Percentiles rank a stretch among this genome's conserved stretches.
Conservation (phyloP, 306 rosid genomes). For the Trifolium dubium region DNA sequence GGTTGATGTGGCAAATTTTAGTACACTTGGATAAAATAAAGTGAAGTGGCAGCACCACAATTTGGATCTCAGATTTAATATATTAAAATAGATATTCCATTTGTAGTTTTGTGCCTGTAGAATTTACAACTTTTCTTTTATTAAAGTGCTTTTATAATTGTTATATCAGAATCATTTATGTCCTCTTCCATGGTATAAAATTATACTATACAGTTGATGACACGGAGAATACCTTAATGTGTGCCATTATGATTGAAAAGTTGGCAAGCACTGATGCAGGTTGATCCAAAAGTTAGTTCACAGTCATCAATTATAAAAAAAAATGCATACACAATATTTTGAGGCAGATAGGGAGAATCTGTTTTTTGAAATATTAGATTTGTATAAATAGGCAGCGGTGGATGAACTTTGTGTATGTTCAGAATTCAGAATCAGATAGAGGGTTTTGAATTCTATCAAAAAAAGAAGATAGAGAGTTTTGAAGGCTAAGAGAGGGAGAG, state of each 20-base stretch:
- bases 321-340: conserved; percentile 21
- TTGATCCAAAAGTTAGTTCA: conserved; percentile 18
- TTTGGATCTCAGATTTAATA: too few relatives aligned
- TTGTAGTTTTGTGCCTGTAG: background rate
- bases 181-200: conserved; percentile 24
- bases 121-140: conserved; percentile 29
- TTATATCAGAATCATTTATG: conserved; percentile 28
- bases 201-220: background rate
- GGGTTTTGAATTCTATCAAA: too few relatives aligned
- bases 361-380: background rate
- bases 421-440: too few relatives aligned
- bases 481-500: background rate
- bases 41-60: too few relatives aligned
- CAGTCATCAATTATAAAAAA: conserved; percentile 11
- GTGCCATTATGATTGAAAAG: conserved; percentile 7
- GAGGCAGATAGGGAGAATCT: conserved; percentile 6
- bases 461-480: background rate
- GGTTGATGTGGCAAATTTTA: too few relatives aligned
- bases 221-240: conserved; percentile 12
- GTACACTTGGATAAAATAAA: too few relatives aligned
- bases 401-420: conserved; percentile 11
- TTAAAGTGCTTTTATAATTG: background rate
- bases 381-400: conserved; percentile 12
- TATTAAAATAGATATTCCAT: too few relatives aligned
- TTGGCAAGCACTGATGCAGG: conserved; percentile 8